Evolutionary conservation across 208 protist genomes (phyloP).

Genomic region (Crithidia expoeki): DNA sequence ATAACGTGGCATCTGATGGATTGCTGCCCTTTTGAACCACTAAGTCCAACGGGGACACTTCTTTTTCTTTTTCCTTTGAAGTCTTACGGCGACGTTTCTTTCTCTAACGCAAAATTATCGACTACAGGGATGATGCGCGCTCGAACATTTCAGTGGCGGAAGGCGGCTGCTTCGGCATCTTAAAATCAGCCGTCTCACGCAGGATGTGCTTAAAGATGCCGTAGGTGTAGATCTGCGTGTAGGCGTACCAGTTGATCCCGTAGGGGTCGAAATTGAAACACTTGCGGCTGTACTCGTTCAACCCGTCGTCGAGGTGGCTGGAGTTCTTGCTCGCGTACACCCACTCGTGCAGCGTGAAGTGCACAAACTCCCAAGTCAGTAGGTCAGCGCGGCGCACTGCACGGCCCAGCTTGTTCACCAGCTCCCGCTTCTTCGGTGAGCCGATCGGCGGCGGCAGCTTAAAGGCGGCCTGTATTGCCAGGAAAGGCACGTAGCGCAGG

Average conservation of each 20-base stretch:
- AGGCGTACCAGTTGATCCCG: constrained; percentile 75
- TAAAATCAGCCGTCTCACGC: constrained; percentile 45
- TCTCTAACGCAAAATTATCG: not conserved
- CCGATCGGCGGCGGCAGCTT: constrained; percentile 64
- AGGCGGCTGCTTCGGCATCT: constrained; percentile 36
- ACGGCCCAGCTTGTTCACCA: constrained; percentile 50
- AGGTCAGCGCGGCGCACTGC: constrained; percentile 59
- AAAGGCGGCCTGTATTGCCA: constrained; percentile 39
- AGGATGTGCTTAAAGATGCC: constrained; percentile 80
- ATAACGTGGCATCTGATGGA: not conserved
- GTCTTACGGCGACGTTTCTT: too few relatives aligned
- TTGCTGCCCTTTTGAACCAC: not conserved
- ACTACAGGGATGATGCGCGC: constrained; percentile 57
- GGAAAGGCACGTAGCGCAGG: constrained; percentile 69
- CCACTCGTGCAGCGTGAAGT: constrained; percentile 72
- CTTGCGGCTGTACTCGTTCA: constrained; percentile 43
- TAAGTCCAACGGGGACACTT: not conserved
- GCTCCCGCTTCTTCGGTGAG: constrained; percentile 45
- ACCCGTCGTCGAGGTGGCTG: constrained; percentile 48
- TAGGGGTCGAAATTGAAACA: constrained; percentile 67
- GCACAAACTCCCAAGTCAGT: constrained; percentile 69
- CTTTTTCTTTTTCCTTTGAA: not conserved
- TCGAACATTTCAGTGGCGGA: constrained; percentile 55
- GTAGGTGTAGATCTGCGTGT: constrained; percentile 71
- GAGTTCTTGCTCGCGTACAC: constrained; percentile 53